Base-by-base conservation (phyloP, 495 filamentous ascomycete genomes). In the Podospora bellae-mahoneyi region DNA sequence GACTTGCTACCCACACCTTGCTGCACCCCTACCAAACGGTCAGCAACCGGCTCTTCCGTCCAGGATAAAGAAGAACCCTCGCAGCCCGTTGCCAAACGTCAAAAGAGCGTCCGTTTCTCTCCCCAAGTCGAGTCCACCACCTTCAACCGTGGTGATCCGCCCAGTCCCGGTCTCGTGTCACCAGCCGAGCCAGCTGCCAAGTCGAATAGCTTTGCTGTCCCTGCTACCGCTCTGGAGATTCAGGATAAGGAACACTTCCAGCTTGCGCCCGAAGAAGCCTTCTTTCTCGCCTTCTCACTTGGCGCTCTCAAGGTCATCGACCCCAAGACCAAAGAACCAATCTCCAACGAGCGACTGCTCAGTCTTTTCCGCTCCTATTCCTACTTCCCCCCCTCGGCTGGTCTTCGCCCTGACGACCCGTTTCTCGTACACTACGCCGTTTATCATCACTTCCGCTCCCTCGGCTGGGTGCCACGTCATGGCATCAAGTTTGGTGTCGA, bases 401-500 rank as follows among this genome's bases (percentile, higher is more conserved):
- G 27, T 79, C 83, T 64, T 85, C 89, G 64, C 15, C 71, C 75
- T 0, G 91, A 96, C 78, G 91, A 96, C 71, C 87, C 90, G 0
- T 98, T 99, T 78, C 81, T 97, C 58, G 74, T 95, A 26, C 88
- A 90, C 44, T 99, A 98, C 75, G 86, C 87, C 34, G 91, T 90
- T 16, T 99, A 97, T 74, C 95, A 99, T 73, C 95, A 99, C 77
- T 99, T 95, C 80, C 92, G 95, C 27, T 96, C 93, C 6, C 84
- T 98, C 0, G 95, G 95, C 60, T 99, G 95, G 95, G 92, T 97
- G n/a, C 88, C 94, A 0, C 90, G 96, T 19, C 87, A 91, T 27
- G 95, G 96, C 55, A 87, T 97, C 72, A 99, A 99, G 77, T 99
- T 99, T 74, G 91, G 89, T 65, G 90, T 92, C 28, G 96, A 99